Evolutionary conservation across 495 filamentous ascomycete genomes (phyloP), one percentile per base, ranked within the genome.

Genomic region (Penicillium silybi): DNA sequence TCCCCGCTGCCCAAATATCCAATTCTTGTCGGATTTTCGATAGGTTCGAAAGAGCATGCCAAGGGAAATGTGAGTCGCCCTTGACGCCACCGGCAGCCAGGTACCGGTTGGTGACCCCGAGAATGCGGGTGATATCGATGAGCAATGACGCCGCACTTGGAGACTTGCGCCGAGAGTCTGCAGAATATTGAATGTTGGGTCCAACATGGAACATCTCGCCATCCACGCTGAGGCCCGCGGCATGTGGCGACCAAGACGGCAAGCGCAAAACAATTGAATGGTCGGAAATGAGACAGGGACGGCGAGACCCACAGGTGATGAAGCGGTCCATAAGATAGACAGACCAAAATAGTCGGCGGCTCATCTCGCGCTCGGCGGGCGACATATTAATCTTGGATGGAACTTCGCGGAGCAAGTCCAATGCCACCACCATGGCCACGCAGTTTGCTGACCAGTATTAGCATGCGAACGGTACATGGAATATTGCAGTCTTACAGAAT

Each of bases 41-140:
- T 0, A 92, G 75, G 57, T 85, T 91, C 7, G 88, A 92, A 19
- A 89, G 76, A 4, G 88, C 80, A 63, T 95, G 88, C 89, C 89
- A 95, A 15, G 89, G 88, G 57, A 92, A 92, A 60, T 92, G 88
- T 0, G 87, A 89, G 61, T 95, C 89, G 41, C 87, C 88, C 64
- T 91, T 92, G 45, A 91, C 88, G 20, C 89, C 89, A 6, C 89
- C 89, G 11, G 87, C 85, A 11, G 88, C 86, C 38, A 92, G 76
- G 66, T 95, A 95, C 53, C 85, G 82, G 53, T 90, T 90, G 0
- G 89, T 90, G n/a, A 83, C 82, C 17, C 89, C 88, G 7, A 95
- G 73, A 23, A 92, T 88, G 16, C 88, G 83, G 16, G 81, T 84
- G 50, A 95, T 90, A 59, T 91, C 88, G 57, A 92, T 89, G 39